Evolutionary conservation across 2,329 filamentous ascomycete genomes (phyloP).

Genomic region (Microthyrium microscopicum): DNA sequence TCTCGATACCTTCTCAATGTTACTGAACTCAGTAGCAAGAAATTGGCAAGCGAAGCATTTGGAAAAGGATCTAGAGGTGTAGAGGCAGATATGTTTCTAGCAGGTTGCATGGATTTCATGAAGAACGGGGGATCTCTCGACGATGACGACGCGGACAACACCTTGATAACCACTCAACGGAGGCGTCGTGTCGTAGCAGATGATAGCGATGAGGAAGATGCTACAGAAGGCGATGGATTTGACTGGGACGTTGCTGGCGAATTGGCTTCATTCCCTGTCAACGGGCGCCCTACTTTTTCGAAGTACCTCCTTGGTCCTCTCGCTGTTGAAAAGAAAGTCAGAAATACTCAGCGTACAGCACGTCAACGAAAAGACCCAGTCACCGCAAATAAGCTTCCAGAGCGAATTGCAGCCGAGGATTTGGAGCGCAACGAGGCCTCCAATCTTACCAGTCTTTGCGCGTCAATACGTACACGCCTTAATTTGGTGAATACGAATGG

Average conservation of each 20-base stretch:
- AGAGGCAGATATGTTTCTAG: constrained; percentile 81
- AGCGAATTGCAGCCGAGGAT: constrained; percentile 60
- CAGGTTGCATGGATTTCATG: constrained; percentile 83
- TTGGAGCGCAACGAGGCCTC: constrained; percentile 55
- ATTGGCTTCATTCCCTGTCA: constrained; percentile 56
- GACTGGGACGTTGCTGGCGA: constrained; percentile 78
- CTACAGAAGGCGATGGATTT: constrained; percentile 57
- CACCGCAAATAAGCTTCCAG: constrained; percentile 29
- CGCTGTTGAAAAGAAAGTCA: constrained; percentile 70
- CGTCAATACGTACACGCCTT: constrained; percentile 52
- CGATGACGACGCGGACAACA: constrained; percentile 35
- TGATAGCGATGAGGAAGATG: constrained; percentile 40
- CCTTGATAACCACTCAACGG: constrained; percentile 29
- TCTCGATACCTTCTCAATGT: constrained; percentile 69
- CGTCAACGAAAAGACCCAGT: constrained; percentile 22
- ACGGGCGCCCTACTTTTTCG: constrained; percentile 57
- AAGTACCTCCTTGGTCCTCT: constrained; percentile 80
- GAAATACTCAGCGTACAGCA: constrained; percentile 53
- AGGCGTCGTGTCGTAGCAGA: constrained; percentile 26
- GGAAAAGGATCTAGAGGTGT: constrained; percentile 60
- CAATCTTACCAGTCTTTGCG: constrained; percentile 63
- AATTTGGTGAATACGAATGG: constrained; percentile 20
- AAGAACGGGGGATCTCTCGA: constrained; percentile 35
- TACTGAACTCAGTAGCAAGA: constrained; percentile 65
- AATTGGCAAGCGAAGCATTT: constrained; percentile 55